Conservation (phyloP, 257 asterid genomes). For the Euphrasia confusa region DNA sequence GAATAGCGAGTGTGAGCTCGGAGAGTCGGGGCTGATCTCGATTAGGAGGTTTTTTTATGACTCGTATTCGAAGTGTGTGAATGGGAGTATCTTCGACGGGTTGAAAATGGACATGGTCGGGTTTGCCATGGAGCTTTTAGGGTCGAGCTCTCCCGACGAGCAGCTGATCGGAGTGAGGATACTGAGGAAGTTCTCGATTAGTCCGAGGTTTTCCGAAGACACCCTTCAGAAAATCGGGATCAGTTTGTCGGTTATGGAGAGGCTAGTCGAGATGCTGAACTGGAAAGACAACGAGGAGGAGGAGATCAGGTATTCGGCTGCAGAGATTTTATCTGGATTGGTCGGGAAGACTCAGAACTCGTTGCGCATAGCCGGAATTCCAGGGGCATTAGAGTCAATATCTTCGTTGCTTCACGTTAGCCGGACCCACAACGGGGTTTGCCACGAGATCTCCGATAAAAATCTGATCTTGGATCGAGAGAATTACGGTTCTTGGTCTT, state of each 20-base stretch:
- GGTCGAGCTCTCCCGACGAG: constrained; percentile 74
- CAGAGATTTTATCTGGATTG: constrained; percentile 57
- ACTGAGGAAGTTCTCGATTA: constrained; percentile 46
- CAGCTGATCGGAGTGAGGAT: constrained; percentile 80
- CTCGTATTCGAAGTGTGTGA: constrained; percentile 68
- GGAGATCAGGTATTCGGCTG: constrained; percentile 73
- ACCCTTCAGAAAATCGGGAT: constrained; percentile 90
- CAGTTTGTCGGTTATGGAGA: constrained; percentile 55
- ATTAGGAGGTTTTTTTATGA: constrained; percentile 78
- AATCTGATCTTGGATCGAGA: constrained; percentile 40
- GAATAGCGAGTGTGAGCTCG: constrained; percentile 65
- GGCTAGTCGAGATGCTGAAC: constrained; percentile 84
- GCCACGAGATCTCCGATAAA: constrained; percentile 72
- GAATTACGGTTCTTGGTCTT: constrained; percentile 56
- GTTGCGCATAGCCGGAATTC: constrained; percentile 64
- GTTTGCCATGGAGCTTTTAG: constrained; percentile 74
- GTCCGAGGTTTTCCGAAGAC: constrained; percentile 47
- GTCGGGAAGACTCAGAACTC: constrained; percentile 68
- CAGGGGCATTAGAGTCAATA: constrained; percentile 86
- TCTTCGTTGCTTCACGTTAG: constrained; percentile 60
- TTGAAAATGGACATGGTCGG: constrained; percentile 89
- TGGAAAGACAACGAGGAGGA: constrained; percentile 85
- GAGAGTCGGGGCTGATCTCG: constrained; percentile 60
- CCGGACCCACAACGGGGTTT: constrained; percentile 42
- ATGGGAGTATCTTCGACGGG: constrained; percentile 90